A percentile compares a stretch with the other conserved stretches of the same genome.
phyloP scores from a whole-genome alignment of 192 early-diverging fungal genomes.

The Coemansia sp. region DNA sequence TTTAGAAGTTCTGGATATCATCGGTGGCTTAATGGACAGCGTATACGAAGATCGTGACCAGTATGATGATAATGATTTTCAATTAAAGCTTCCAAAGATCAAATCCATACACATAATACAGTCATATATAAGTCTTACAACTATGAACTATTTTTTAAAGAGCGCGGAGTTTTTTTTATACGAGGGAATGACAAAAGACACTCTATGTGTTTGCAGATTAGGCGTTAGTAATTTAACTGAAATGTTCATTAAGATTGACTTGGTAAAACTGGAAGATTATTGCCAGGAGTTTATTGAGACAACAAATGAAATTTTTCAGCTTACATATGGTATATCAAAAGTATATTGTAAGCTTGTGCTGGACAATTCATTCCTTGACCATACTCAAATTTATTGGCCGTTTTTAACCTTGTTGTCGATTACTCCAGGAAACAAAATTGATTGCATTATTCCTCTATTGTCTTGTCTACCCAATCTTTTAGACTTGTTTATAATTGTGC shows the following conservation, averaged over 20 bases:
- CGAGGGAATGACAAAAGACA: neutral
- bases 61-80: neutral
- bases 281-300: neutral
- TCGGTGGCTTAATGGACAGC: no score
- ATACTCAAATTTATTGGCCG: neutral
- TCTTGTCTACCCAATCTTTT: neutral
- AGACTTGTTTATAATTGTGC: neutral
- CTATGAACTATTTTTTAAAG: neutral
- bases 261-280: neutral
- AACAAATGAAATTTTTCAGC: neutral
- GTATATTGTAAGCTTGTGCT: neutral
- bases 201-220: neutral
- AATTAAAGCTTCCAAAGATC: neutral
- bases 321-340: neutral
- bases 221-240: neutral
- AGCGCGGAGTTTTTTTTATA: neutral
- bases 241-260: neutral
- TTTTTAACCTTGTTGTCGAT: neutral
- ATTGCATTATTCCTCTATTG: neutral
- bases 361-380: neutral
- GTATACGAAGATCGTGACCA: neutral
- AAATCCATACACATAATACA: neutral
- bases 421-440: neutral
- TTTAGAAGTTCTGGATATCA: neutral
- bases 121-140: neutral